phyloP scores from a whole-genome alignment of 2,329 filamentous ascomycete species.

The Exophiala xenobiotica region DNA sequence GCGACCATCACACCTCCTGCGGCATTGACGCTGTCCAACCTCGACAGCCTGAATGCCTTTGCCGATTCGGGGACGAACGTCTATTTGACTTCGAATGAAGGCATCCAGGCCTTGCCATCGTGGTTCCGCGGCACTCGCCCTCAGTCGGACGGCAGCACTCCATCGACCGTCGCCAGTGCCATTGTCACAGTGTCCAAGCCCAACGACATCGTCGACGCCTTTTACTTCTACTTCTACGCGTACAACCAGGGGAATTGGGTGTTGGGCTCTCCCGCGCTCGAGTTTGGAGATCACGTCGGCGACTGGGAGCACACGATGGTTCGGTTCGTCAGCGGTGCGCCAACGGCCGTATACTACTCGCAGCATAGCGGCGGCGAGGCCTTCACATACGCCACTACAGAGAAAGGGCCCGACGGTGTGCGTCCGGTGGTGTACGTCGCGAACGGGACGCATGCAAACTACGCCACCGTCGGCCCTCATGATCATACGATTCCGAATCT shows the following conservation, averaged over 20 bases:
- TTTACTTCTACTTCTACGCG: conserved; percentile 64
- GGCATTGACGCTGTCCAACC: conserved; percentile 48
- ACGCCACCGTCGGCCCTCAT: conserved; percentile 57
- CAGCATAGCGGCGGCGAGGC: conserved; percentile 64
- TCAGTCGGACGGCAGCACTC: conserved; percentile 52
- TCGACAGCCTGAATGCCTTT: conserved; percentile 48
- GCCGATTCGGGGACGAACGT: conserved; percentile 48
- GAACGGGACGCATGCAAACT: conserved; percentile 65
- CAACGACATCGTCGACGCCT: conserved; percentile 55
- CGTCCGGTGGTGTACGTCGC: conserved; percentile 60
- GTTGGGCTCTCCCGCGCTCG: conserved; percentile 34
- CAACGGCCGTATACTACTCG: conserved; percentile 60
- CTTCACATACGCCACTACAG: conserved; percentile 57
- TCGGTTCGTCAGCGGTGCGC: conserved; percentile 58
- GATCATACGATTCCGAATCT: conserved; percentile 64
- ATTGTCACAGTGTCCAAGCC: conserved; percentile 61
- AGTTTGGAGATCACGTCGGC: conserved; percentile 62
- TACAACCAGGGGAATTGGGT: conserved; percentile 46
- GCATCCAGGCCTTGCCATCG: conserved; percentile 46
- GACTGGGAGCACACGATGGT: conserved; percentile 55
- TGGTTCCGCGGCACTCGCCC: conserved; percentile 57
- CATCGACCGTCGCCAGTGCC: conserved; percentile 45
- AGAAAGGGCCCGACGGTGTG: conserved; percentile 51
- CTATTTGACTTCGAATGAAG: conserved; percentile 51
- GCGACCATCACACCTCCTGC: conserved; percentile 39